Conservation (phyloP, 2,329 filamentous ascomycete genomes). For the Colletotrichum phormii region DNA sequence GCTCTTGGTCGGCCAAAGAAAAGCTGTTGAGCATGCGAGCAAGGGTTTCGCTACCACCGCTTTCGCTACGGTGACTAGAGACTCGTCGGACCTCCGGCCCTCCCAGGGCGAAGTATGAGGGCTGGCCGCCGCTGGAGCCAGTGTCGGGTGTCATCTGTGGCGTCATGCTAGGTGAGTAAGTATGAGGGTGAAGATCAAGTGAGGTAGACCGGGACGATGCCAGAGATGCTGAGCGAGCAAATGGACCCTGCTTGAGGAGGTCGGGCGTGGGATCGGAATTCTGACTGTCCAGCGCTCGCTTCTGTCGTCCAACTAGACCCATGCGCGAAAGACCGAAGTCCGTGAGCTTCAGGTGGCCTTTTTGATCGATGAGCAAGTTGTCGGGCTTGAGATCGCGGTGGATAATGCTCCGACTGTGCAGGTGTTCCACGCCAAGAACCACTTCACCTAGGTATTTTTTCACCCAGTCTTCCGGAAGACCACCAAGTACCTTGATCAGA, state of each 20-base stretch:
- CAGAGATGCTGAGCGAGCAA: slow-evolving; percentile 85
- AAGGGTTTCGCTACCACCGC: slow-evolving; percentile 87
- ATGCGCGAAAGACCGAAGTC: slow-evolving; percentile 98
- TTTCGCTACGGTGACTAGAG: slow-evolving; percentile 85
- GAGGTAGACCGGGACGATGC: slow-evolving; percentile 93
- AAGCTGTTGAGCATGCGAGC: slow-evolving; percentile 85
- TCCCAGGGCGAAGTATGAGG: slow-evolving; percentile 90
- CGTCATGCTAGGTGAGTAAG: slow-evolving; percentile 83
- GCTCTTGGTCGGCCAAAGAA: slow-evolving; percentile 73
- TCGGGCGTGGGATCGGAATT: slow-evolving; percentile 89
- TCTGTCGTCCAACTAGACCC: slow-evolving; percentile 96
- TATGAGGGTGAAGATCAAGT: slow-evolving; percentile 82
- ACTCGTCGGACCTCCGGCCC: slow-evolving; percentile 74
- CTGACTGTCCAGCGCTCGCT: slow-evolving; percentile 84
- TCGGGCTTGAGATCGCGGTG: slow-evolving; percentile 98
- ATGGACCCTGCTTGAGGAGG: slow-evolving; percentile 90
- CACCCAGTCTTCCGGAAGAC: slow-evolving; percentile 95
- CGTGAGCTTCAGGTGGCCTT: slow-evolving; percentile 94
- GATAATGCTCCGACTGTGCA: slow-evolving; percentile 94
- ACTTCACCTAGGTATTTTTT: slow-evolving; percentile 98
- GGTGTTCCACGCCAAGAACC: slow-evolving; percentile 94
- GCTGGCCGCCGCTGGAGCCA: slow-evolving; percentile 76
- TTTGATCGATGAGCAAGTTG: slow-evolving; percentile 96
- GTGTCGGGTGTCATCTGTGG: slow-evolving; percentile 85
- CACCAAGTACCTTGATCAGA: slow-evolving; percentile 92